Conservation (phyloP, 768 basidiomycete genomes). For the Saitozyma sp. region DNA sequence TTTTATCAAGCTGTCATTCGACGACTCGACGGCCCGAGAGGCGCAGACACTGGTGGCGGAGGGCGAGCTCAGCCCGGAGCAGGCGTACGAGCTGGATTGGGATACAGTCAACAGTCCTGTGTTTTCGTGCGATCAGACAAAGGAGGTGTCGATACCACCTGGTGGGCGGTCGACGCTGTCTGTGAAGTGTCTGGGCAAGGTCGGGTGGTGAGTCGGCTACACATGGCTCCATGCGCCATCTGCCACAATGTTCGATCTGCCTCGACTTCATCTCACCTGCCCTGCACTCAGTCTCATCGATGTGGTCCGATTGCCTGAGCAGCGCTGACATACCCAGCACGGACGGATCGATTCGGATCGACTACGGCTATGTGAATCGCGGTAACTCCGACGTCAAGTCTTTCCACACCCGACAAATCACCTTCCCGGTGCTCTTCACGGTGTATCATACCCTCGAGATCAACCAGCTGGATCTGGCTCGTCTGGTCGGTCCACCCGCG, state of each 20-base stretch:
- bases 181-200: conserved; percentile 80
- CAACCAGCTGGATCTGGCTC: conserved; percentile 71
- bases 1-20: conserved; percentile 80
- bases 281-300: background rate
- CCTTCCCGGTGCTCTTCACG: conserved; percentile 85
- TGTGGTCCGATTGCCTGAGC: background rate
- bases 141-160: conserved; percentile 63
- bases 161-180: conserved; percentile 70
- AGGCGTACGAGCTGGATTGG: conserved; percentile 87
- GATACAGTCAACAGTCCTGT: conserved; percentile 73
- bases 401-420: conserved; percentile 84
- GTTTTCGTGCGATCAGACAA: conserved; percentile 68
- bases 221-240: background rate
- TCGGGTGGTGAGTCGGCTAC: conserved; percentile 71
- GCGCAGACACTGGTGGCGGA: conserved; percentile 76
- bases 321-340: conserved; percentile 58
- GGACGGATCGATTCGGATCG: conserved; percentile 74
- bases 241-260: background rate
- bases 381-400: conserved; percentile 43
- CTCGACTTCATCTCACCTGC: background rate
- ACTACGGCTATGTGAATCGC: conserved; percentile 70
- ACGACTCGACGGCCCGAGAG: conserved; percentile 80
- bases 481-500: conserved; percentile 53
- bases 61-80: conserved; percentile 74
- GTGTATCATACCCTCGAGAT: conserved; percentile 95